Evolutionary conservation across 768 basidiomycete species (phyloP).

Genomic region (Lactarius pseudohatsudake): DNA sequence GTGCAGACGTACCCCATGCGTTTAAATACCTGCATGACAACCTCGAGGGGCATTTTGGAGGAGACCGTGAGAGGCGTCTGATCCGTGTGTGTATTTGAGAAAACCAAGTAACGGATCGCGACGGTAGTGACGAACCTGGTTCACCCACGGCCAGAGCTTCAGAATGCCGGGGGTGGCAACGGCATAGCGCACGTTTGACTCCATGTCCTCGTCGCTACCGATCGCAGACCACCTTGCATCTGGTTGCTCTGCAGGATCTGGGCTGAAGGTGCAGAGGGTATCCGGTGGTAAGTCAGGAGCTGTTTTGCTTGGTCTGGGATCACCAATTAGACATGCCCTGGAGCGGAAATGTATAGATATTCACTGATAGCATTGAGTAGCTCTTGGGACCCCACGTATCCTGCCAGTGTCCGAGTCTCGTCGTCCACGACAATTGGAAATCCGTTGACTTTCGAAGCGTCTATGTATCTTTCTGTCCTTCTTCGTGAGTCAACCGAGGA

Average conservation of each 20-base stretch:
- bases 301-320: slow-evolving; percentile 68
- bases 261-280: slow-evolving; percentile 71
- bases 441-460: slow-evolving; percentile 77
- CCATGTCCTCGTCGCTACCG: slow-evolving; percentile 67
- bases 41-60: slow-evolving; percentile 88
- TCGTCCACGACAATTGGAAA: slow-evolving; percentile 83
- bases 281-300: slow-evolving; percentile 57
- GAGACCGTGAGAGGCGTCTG: slow-evolving; percentile 95
- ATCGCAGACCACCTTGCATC: slow-evolving; percentile 49
- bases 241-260: slow-evolving; percentile 51
- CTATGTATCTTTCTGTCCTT: slow-evolving; percentile 63
- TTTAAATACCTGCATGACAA: slow-evolving; percentile 97
- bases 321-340: slow-evolving; percentile 1
- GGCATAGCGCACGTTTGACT: slow-evolving; percentile 61
- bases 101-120: slow-evolving; percentile 1
- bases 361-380: slow-evolving; percentile 82
- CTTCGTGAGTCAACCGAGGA: neutral
- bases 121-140: slow-evolving; percentile 61
- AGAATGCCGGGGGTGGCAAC: slow-evolving; percentile 57
- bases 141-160: slow-evolving; percentile 89
- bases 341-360: neutral
- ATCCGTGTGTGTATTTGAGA: slow-evolving; percentile 13
- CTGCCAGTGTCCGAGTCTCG: slow-evolving; percentile 61
- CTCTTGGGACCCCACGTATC: slow-evolving; percentile 88
- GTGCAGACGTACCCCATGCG: slow-evolving; percentile 81